Base-by-base conservation (phyloP, 768 basidiomycete genomes). In the Boletus coccyginus region DNA sequence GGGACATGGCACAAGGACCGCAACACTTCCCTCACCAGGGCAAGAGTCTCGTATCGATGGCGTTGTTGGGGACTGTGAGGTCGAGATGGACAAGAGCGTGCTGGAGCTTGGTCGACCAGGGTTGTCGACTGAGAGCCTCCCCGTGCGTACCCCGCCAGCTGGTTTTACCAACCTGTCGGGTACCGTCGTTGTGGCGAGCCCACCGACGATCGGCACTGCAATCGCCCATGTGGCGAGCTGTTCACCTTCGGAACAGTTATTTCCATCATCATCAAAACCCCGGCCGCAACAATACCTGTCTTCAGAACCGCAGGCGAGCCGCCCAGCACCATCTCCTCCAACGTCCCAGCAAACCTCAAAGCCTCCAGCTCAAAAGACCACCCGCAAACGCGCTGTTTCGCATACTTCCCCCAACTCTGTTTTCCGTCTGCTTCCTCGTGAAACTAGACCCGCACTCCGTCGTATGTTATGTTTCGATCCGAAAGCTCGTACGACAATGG, bases 391-490 rank as follows among this genome's bases (percentile, higher is more conserved):
- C 13, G 21, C 62, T 0, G 39, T 40, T 7, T 73, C 71, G 13
- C 32, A 44, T 27, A 67, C 71, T 5, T 71, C 71, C 3, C 71
- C 70, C 29, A 96, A 98, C 70, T 94, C 93, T 9, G 97, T 99
- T 66, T 98, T 99, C 80, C 86, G 96, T 19, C 79, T 98, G 11
- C 81, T 99, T 24, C 97, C 97, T 2, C 87, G 97, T 52, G 96
- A 99, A 74, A 86, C 93, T 14, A 84, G 97, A 40, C 81, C 87
- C 8, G 92, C 90, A 14, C 80, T 99, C 57, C 89, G 93, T 56
- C 84, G 94, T 52, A 99, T 99, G 97, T 78, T 99, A 63, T 87
- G 85, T 63, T 83, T 98, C 46, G 96, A 98, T 67, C 92, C 96
- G 5, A 76, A 81, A 17, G 84, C 87, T 46, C 86, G 97, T 40